Evolutionary conservation across 192 early-diverging fungal species (phyloP).

Genomic region (Entrophospora sp.): DNA sequence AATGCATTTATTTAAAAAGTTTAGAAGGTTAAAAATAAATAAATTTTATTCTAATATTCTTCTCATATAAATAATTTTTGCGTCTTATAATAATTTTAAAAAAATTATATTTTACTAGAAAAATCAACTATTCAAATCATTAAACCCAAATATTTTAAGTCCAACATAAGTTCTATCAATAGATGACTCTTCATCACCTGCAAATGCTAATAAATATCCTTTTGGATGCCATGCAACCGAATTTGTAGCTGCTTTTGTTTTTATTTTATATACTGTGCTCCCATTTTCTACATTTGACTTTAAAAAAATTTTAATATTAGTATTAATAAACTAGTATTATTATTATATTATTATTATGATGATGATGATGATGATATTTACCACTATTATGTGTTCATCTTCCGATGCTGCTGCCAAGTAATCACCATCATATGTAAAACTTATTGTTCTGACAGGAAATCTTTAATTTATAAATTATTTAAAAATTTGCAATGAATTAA

Average conservation of each 20-base stretch:
- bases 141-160: slow-evolving; percentile 10
- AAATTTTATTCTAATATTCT: too few relatives aligned
- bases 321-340: background rate
- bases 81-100: too few relatives aligned
- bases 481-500: background rate
- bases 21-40: too few relatives aligned
- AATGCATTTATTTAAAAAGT: too few relatives aligned
- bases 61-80: too few relatives aligned
- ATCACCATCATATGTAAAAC: slow-evolving; percentile 73
- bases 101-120: too few relatives aligned
- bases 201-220: slow-evolving; percentile 69
- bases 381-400: slow-evolving; percentile 70
- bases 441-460: slow-evolving; percentile 68
- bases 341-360: background rate
- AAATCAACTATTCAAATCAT: too few relatives aligned
- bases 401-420: slow-evolving; percentile 68
- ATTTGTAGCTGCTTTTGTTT: slow-evolving; percentile 58
- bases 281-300: slow-evolving; percentile 68
- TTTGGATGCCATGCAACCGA: slow-evolving; percentile 73
- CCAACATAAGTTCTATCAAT: slow-evolving; percentile 15
- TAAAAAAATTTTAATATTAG: background rate
- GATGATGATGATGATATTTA: slow-evolving; percentile 28
- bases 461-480: slow-evolving; percentile 24
- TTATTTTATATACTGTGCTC: slow-evolving; percentile 59
- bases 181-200: slow-evolving; percentile 53